Percentiles rank a stretch among this genome's conserved stretches.
Evolutionary conservation across 2,329 filamentous ascomycete genomes (phyloP).

Genomic region (Herpotrichia juniperi): DNA sequence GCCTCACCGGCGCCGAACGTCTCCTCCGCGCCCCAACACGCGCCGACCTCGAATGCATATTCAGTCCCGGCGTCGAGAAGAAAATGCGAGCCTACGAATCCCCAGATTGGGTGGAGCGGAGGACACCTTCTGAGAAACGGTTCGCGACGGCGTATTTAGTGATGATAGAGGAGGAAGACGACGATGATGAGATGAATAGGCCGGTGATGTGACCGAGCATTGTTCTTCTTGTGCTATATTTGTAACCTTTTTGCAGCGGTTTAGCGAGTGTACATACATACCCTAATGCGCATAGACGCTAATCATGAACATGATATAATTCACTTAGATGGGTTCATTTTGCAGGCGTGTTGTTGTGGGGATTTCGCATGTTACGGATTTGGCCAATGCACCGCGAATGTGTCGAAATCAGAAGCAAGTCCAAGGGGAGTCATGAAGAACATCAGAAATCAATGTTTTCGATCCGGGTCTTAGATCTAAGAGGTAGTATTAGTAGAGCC

Average conservation of each 20-base stretch:
- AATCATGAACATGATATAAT: too few species aligned
- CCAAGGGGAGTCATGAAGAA: too few species aligned
- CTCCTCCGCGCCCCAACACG: constrained; percentile 25
- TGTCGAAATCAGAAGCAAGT: too few species aligned
- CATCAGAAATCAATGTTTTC: too few species aligned
- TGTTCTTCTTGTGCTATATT: constrained; percentile 1
- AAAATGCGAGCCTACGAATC: constrained; percentile 29
- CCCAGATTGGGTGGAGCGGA: constrained; percentile 14
- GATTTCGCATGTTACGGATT: too few species aligned
- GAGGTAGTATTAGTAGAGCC: too few species aligned
- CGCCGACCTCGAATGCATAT: constrained; percentile 9
- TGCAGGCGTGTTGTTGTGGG: too few species aligned
- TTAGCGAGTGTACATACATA: neutral
- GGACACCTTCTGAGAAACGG: constrained; percentile 12
- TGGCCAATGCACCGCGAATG: too few species aligned
- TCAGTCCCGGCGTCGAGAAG: constrained; percentile 35
- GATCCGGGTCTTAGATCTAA: too few species aligned
- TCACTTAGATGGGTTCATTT: too few species aligned
- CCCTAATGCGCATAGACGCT: too few species aligned
- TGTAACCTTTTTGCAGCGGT: constrained; percentile 8
- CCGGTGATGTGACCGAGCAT: constrained; percentile 34
- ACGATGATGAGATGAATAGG: constrained; percentile 39
- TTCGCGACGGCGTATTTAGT: constrained; percentile 21
- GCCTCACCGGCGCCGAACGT: constrained; percentile 26
- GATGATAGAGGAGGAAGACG: constrained; percentile 28